Conservation (phyloP, 495 filamentous ascomycete genomes). For the Lasiosphaeria miniovina region DNA sequence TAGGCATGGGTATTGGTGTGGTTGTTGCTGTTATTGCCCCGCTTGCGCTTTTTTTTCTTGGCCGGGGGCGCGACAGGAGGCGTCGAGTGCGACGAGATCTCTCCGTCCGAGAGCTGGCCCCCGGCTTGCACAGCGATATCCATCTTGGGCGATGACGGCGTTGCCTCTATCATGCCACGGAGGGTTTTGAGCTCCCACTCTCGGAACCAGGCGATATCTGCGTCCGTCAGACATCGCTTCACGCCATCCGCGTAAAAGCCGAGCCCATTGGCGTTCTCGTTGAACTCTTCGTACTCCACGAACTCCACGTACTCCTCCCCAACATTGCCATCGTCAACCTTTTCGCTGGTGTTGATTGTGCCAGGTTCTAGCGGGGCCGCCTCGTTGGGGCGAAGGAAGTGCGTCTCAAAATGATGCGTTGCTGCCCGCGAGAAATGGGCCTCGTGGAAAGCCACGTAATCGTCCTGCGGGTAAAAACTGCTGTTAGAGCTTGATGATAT, state of each 20-base stretch:
- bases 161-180: constrained; percentile 43
- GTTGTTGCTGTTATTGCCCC: constrained; percentile 37
- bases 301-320: constrained; percentile 23
- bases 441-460: constrained; percentile 67
- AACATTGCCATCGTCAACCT: constrained; percentile 4
- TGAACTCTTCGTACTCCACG: constrained; percentile 33
- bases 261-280: constrained; percentile 66
- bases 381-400: constrained; percentile 40
- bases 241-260: constrained; percentile 88
- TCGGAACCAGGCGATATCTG: constrained; percentile 85
- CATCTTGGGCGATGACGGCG: not conserved
- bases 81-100: constrained; percentile 29
- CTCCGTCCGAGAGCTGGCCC: constrained; percentile 25
- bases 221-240: constrained; percentile 89
- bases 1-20: too few species aligned
- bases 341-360: not conserved
- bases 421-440: constrained; percentile 55
- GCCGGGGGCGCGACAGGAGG: constrained; percentile 23
- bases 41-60: constrained; percentile 32
- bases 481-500: constrained; percentile 1
- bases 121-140: constrained; percentile 14
- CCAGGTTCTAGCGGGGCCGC: not conserved
- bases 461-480: constrained; percentile 52
- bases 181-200: constrained; percentile 82
- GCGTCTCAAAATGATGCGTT: constrained; percentile 46